phyloP scores from a whole-genome alignment of 2,329 filamentous ascomycete genomes.

The Cladorrhinum sp. region DNA sequence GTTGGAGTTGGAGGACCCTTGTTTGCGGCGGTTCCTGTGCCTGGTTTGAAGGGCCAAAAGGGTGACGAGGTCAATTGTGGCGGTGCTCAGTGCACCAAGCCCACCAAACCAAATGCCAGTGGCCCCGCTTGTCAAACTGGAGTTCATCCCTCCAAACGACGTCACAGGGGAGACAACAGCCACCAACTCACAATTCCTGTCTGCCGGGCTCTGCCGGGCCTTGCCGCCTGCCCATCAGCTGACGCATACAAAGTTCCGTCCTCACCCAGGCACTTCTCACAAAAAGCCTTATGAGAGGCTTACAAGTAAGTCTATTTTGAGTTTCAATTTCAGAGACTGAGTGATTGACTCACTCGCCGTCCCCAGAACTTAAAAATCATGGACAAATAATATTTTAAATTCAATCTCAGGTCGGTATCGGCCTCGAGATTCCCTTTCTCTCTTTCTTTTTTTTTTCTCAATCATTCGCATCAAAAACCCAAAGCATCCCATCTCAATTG shows the following conservation, averaged over 20 bases:
- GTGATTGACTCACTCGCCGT: constrained; percentile 4
- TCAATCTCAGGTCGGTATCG: not conserved
- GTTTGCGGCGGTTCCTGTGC: constrained; percentile 10
- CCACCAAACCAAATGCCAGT: constrained; percentile 14
- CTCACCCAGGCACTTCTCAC: constrained; percentile 1
- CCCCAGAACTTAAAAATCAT: not conserved
- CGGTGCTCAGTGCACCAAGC: constrained; percentile 22
- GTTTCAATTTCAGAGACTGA: not conserved
- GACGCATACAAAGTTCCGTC: constrained; percentile 1
- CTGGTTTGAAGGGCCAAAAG: constrained; percentile 10
- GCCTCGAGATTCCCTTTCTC: not conserved
- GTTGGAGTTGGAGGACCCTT: constrained; percentile 7
- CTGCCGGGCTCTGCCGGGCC: not conserved
- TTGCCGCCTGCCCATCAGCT: not conserved
- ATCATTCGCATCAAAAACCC: not conserved
- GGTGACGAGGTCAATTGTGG: constrained; percentile 29
- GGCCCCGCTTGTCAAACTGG: constrained; percentile 12
- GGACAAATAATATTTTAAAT: not conserved
- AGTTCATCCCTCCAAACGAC: constrained; percentile 4
- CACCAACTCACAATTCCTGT: not conserved
- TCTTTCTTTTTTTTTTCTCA: not conserved
- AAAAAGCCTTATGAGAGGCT: not conserved
- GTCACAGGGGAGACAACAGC: constrained; percentile 2
- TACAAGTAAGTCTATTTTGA: not conserved
- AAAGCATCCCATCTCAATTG: not conserved